Evolutionary conservation across 495 filamentous ascomycete species (phyloP).

Genomic region (Amniculicola lignicola): DNA sequence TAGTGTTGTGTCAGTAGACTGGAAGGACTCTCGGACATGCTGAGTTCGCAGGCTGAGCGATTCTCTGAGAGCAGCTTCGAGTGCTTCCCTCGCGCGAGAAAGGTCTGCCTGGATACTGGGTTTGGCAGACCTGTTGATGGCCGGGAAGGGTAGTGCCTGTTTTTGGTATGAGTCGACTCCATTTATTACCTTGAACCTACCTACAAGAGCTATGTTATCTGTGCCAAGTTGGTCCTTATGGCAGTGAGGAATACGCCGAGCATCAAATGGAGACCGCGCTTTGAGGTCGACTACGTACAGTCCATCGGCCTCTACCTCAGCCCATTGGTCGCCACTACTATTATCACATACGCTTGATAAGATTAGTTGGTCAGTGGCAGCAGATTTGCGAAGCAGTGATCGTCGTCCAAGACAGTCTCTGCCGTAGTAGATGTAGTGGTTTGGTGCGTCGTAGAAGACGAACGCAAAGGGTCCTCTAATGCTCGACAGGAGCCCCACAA

Average conservation of each 20-base stretch:
- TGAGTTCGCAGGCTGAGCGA: slow-evolving; percentile 26
- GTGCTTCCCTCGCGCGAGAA: slow-evolving; percentile 10
- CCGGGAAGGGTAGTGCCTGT: slow-evolving; percentile 44
- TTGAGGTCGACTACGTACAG: slow-evolving; percentile 63
- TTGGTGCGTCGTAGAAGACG: slow-evolving; percentile 71
- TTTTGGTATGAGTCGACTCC: slow-evolving; percentile 5
- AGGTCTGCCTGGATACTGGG: neutral
- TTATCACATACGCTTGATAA: slow-evolving; percentile 75
- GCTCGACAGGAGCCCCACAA: slow-evolving; percentile 55
- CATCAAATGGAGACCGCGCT: neutral
- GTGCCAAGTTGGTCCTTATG: neutral
- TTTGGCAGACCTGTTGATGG: slow-evolving; percentile 58
- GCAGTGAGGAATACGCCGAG: slow-evolving; percentile 13
- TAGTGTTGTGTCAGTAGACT: slow-evolving; percentile 1
- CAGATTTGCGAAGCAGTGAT: slow-evolving; percentile 62
- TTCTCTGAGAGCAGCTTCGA: slow-evolving; percentile 3
- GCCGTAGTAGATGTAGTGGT: slow-evolving; percentile 66
- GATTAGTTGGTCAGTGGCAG: slow-evolving; percentile 51
- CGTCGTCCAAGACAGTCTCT: slow-evolving; percentile 83
- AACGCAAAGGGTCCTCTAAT: slow-evolving; percentile 89
- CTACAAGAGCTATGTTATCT: slow-evolving; percentile 8
- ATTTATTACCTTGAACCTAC: neutral
- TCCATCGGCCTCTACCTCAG: slow-evolving; percentile 79
- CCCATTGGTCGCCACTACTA: slow-evolving; percentile 53
- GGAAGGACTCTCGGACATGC: slow-evolving; percentile 23